Evolutionary conservation across 495 filamentous ascomycete genomes (phyloP).

Genomic region (Penicillium paxilli): DNA sequence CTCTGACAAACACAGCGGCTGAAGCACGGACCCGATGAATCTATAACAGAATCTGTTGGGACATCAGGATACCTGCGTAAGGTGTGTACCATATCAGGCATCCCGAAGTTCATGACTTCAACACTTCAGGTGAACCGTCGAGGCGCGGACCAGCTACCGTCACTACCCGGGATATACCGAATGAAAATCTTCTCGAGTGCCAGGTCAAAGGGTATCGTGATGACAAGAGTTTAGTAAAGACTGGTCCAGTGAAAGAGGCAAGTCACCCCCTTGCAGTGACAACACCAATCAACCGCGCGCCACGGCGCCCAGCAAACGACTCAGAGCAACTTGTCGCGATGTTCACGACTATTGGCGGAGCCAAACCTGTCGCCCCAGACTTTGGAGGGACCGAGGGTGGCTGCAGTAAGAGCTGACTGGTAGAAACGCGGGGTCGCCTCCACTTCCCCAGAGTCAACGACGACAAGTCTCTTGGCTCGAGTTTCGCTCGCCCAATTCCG

Average conservation of each 20-base stretch:
- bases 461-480: neutral
- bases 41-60: neutral
- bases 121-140: neutral
- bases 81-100: conserved; percentile 2
- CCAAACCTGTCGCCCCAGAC: neutral
- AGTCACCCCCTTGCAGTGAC: neutral
- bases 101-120: neutral
- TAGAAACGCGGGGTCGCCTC: neutral
- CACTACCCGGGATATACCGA: neutral
- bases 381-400: neutral
- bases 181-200: neutral
- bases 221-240: neutral
- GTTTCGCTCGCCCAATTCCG: neutral
- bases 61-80: neutral
- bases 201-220: neutral
- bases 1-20: neutral
- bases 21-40: neutral
- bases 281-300: neutral
- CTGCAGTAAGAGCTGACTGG: neutral
- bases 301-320: neutral
- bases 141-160: neutral
- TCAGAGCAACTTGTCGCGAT: neutral
- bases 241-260: neutral
- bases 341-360: neutral
- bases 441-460: neutral